Evolutionary conservation across 139 green algal species (phyloP), one percentile per base, ranked within the genome.

Genomic region (Ostreobium quekettii): DNA sequence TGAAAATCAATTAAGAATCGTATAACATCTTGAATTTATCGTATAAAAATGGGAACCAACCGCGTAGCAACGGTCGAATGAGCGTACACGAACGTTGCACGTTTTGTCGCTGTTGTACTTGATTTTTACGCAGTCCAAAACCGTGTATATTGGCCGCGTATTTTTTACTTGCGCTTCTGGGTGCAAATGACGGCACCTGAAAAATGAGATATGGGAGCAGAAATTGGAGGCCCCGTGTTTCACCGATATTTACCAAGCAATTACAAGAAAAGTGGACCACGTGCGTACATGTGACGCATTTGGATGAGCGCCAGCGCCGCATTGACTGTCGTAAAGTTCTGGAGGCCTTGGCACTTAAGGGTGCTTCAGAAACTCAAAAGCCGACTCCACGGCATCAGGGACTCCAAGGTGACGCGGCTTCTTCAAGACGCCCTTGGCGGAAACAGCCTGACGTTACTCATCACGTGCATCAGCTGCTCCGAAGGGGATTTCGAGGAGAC

Each of bases 401-500:
- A 86, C 73, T 82, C 72, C 42, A 89, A 89, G 78, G 77, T 90
- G 1, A 90, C 84, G 3, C 80, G 82, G 26, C 71, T 90, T 47
- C 69, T 89, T 58, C 81, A 89, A 74, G 85, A 91, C 73, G 86
- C 81, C 15, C 75, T 91, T 47, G 83, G 82, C 11, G 85, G 85
- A 37, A 89, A 83, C 78, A 79, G 67, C 29, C 70, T 86, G 11
- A 89, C 83, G 0, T 65, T 83, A 31, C 78, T 91, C 38, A 83
- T 91, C 71, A 78, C 58, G 32, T 89, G 82, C 74, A 85, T 88
- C 67, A 81, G 68, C 32, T 71, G 71, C 53, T 78, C 69, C 24
- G 83, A 87, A 49, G 67, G 70, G 11, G 79, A 91, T 78, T 85
- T 88, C 73, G 83, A 88, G 64, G 85, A 91, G 74, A 89, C 83